A percentile compares a stretch with the other conserved stretches of the same genome.
phyloP scores from a whole-genome alignment of 129 eudicot species.

The Ambrosia trifida region DNA sequence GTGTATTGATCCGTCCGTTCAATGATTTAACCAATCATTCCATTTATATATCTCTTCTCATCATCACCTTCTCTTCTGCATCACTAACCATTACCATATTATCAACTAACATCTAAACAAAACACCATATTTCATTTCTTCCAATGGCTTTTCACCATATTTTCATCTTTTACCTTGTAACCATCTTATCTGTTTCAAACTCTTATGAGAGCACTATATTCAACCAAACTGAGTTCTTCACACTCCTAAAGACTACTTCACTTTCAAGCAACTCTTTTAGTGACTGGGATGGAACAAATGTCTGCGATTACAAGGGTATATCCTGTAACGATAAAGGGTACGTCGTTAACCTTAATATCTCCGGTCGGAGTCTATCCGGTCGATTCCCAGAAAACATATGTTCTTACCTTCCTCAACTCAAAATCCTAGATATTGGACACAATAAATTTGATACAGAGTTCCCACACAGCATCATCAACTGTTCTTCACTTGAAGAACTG shows the following conservation, averaged over 20 bases:
- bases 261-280: constrained; percentile 46
- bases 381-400: constrained; percentile 64
- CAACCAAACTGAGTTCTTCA: constrained; percentile 56
- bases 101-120: constrained; percentile 13
- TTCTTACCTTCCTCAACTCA: constrained; percentile 60
- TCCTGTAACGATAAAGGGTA: constrained; percentile 51
- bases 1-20: neutral
- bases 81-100: constrained; percentile 39
- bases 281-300: constrained; percentile 49
- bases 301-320: constrained; percentile 61
- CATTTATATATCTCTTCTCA: constrained; percentile 67
- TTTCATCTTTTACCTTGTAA: constrained; percentile 33
- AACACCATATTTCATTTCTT: neutral
- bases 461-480: constrained; percentile 57
- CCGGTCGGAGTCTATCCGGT: constrained; percentile 61
- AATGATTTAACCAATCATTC: constrained; percentile 50
- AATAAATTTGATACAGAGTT: constrained; percentile 56
- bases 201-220: constrained; percentile 31
- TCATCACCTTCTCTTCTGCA: constrained; percentile 47
- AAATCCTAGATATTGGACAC: constrained; percentile 44
- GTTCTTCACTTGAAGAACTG: constrained; percentile 59
- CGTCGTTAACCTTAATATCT: constrained; percentile 45
- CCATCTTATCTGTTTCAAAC: constrained; percentile 38
- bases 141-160: constrained; percentile 44
- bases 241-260: constrained; percentile 52